A percentile compares a stretch with the other conserved stretches of the same genome.
phyloP scores from a whole-genome alignment of 805 yeast species.

The Sporopachydermia lactativora region DNA sequence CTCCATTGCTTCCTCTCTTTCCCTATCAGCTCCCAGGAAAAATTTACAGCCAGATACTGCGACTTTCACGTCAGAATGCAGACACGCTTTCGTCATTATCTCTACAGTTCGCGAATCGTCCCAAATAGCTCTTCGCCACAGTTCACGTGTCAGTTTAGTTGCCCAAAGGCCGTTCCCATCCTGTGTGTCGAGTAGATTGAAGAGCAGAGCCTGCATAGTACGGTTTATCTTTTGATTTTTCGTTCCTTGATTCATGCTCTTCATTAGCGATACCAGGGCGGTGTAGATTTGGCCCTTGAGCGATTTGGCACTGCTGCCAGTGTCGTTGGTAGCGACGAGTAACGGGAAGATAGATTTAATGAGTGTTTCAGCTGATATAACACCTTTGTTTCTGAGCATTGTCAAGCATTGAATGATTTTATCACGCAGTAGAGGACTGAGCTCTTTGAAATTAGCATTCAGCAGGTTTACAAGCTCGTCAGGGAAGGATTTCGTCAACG shows the following conservation, averaged over 20 bases:
- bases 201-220: constrained; percentile 83
- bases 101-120: constrained; percentile 96
- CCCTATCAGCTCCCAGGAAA: constrained; percentile 90
- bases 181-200: constrained; percentile 71
- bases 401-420: constrained; percentile 82
- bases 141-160: constrained; percentile 81
- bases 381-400: constrained; percentile 78
- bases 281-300: constrained; percentile 72
- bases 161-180: constrained; percentile 92
- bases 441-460: constrained; percentile 60
- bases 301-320: constrained; percentile 66
- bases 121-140: constrained; percentile 98
- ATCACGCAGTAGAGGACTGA: constrained; percentile 78
- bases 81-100: constrained; percentile 90
- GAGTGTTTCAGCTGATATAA: constrained; percentile 63
- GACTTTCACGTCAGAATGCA: constrained; percentile 78
- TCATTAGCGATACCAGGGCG: constrained; percentile 64
- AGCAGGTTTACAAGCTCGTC: constrained; percentile 60
- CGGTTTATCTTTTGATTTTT: constrained; percentile 82
- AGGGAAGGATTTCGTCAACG: constrained; percentile 78
- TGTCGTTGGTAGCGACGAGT: constrained; percentile 21
- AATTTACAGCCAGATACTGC: constrained; percentile 82
- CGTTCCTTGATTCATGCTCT: constrained; percentile 74
- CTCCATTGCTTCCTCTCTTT: constrained; percentile 72
- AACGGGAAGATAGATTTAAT: constrained; percentile 85